phyloP scores from a whole-genome alignment of 2,329 filamentous ascomycete genomes.

The Monosporascus ibericus region DNA sequence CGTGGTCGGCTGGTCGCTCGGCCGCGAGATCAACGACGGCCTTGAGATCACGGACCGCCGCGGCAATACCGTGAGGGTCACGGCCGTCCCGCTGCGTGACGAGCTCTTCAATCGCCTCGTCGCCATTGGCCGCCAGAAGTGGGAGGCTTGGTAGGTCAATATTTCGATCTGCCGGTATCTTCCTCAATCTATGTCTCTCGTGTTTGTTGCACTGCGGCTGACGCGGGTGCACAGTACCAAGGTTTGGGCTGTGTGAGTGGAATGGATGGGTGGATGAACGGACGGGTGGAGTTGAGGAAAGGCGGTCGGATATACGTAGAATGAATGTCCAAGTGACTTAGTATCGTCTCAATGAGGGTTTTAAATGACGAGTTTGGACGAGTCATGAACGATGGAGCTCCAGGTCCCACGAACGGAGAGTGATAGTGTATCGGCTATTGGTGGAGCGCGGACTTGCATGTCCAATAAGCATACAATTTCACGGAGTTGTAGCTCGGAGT shows the following conservation, averaged over 20 bases:
- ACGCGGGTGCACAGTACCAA: background rate
- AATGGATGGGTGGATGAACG: no score
- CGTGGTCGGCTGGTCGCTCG: constrained; percentile 72
- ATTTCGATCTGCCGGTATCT: background rate
- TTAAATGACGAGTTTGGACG: no score
- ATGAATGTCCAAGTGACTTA: no score
- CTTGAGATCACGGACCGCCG: constrained; percentile 57
- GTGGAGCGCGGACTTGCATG: no score
- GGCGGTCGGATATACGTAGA: no score
- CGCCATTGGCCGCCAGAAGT: constrained; percentile 74
- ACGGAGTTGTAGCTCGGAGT: no score
- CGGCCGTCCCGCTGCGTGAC: constrained; percentile 65
- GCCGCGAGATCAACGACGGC: constrained; percentile 69
- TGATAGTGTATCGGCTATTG: no score
- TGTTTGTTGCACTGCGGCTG: background rate
- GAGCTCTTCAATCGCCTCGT: constrained; percentile 76
- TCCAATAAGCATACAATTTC: no score
- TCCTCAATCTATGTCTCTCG: background rate
- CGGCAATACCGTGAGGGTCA: constrained; percentile 55
- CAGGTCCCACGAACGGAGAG: no score
- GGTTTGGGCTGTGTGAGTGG: background rate
- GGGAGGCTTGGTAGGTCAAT: constrained; percentile 61
- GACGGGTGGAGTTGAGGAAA: no score
- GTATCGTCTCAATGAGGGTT: no score
- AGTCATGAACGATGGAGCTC: no score